Conservation (phyloP, 352 stramenopile species). For the Globisporangium camurandrum region DNA sequence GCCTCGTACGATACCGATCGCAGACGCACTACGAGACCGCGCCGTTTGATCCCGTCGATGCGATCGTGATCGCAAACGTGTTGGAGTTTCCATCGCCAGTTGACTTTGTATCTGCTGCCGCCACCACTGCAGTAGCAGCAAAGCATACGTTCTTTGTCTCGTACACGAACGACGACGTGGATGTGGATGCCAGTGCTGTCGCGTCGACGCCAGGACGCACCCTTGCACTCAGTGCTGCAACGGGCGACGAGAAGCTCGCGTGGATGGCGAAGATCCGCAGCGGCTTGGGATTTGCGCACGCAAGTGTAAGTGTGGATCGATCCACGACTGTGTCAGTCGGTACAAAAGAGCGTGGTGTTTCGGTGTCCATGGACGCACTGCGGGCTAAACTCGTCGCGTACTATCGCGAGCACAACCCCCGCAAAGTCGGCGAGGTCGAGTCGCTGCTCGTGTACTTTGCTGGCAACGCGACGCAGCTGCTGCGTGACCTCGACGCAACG, state of each 20-base stretch:
- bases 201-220: background rate
- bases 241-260: constrained; percentile 32
- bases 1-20: constrained; percentile 37
- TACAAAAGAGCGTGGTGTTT: too few species aligned
- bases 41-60: constrained; percentile 22
- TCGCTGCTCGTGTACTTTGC: constrained; percentile 52
- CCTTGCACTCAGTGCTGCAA: constrained; percentile 28
- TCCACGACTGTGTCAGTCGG: background rate
- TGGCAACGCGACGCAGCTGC: constrained; percentile 46
- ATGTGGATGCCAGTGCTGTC: background rate
- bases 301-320: background rate
- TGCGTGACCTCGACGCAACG: constrained; percentile 49
- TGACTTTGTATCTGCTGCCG: background rate
- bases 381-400: constrained; percentile 68
- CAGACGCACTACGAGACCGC: constrained; percentile 33
- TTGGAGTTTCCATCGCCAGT: constrained; percentile 29
- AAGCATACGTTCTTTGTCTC: constrained; percentile 15
- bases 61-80: constrained; percentile 34
- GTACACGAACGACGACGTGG: constrained; percentile 5
- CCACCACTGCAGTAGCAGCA: too few species aligned
- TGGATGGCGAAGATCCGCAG: constrained; percentile 55
- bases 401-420: constrained; percentile 87
- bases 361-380: too few species aligned
- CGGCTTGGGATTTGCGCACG: constrained; percentile 22
- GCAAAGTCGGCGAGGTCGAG: constrained; percentile 82